Evolutionary conservation across 2,329 filamentous ascomycete species (phyloP).

Genomic region (Fusarium citri): DNA sequence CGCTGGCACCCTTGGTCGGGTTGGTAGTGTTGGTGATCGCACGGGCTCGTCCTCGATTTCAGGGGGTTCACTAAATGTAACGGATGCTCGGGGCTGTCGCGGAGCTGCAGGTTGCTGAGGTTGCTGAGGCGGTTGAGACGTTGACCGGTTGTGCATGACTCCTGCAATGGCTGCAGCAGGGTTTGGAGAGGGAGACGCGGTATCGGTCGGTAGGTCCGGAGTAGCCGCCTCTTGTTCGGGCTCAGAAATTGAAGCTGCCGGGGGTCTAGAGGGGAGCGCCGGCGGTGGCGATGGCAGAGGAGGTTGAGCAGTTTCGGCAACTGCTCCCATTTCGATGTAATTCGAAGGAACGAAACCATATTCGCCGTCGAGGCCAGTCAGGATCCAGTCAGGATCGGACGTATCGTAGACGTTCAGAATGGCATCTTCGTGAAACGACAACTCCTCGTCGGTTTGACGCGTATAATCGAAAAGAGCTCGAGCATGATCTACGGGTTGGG

Average conservation of each 20-base stretch:
- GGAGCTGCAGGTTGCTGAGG: conserved; percentile 43
- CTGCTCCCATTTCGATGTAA: conserved; percentile 82
- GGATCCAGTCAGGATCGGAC: conserved; percentile 95
- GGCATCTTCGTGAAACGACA: conserved; percentile 93
- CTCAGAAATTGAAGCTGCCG: conserved; percentile 46
- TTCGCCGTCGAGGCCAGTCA: conserved; percentile 85
- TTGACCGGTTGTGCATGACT: conserved; percentile 63
- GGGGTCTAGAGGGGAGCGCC: conserved; percentile 58
- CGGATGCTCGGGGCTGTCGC: conserved; percentile 44
- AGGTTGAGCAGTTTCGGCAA: conserved; percentile 57
- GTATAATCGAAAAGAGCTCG: conserved; percentile 98
- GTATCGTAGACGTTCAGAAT: conserved; percentile 86
- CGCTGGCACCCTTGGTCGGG: conserved; percentile 47
- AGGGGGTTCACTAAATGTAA: conserved; percentile 44
- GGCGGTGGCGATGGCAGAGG: conserved; percentile 53
- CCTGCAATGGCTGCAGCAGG: conserved; percentile 67
- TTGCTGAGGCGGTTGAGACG: conserved; percentile 48
- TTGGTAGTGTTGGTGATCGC: conserved; percentile 55
- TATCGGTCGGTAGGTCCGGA: conserved; percentile 49
- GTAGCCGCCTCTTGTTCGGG: conserved; percentile 31
- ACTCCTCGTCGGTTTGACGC: conserved; percentile 95
- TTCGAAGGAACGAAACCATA: conserved; percentile 96
- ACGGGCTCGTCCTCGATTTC: conserved; percentile 49
- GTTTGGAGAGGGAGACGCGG: conserved; percentile 50
- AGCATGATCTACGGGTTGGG: conserved; percentile 74